These are phyloP conservation scores for Fusarium sulawesiense DNA, from an alignment of 2,329 filamentous ascomycete genomes.

Conservation along the genomic window DNA sequence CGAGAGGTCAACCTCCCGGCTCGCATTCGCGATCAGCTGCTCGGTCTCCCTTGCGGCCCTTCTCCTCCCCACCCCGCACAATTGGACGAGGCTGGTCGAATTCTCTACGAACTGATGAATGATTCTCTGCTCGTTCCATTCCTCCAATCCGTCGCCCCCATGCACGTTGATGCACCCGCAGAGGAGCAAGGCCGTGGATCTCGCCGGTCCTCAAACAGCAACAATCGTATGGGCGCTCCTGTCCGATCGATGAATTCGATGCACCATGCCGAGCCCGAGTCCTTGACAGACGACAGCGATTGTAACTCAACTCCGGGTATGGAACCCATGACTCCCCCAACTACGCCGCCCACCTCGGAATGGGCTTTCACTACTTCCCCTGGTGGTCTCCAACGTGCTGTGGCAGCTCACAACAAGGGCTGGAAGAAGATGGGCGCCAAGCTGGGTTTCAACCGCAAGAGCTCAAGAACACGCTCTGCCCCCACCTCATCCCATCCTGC, in stretches of 20 bases:
- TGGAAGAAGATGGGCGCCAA: constrained; percentile 75
- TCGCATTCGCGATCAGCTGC: constrained; percentile 82
- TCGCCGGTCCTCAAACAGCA: constrained; percentile 52
- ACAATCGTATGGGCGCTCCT: constrained; percentile 49
- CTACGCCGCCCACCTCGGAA: constrained; percentile 73
- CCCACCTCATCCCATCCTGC: constrained; percentile 58
- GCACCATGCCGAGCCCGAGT: constrained; percentile 61
- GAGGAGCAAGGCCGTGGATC: constrained; percentile 59
- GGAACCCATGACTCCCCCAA: constrained; percentile 80
- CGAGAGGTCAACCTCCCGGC: constrained; percentile 92
- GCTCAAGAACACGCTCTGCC: constrained; percentile 56
- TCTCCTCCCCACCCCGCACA: constrained; percentile 78
- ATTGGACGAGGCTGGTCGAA: constrained; percentile 83
- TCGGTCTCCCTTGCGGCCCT: constrained; percentile 66
- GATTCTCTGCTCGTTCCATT: constrained; percentile 95
- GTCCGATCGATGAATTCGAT: constrained; percentile 55
- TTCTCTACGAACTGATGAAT: constrained; percentile 97
- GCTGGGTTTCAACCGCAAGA: constrained; percentile 67
- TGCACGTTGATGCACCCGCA: constrained; percentile 50
- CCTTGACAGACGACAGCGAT: constrained; percentile 73
- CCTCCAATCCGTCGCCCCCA: constrained; percentile 72
- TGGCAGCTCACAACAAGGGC: constrained; percentile 66
- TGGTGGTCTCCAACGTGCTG: constrained; percentile 64
- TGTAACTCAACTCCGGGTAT: constrained; percentile 65
- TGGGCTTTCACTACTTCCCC: constrained; percentile 64